Evolutionary conservation across 2,329 filamentous ascomycete genomes (phyloP).

Genomic region (Samsoniella hepiali): DNA sequence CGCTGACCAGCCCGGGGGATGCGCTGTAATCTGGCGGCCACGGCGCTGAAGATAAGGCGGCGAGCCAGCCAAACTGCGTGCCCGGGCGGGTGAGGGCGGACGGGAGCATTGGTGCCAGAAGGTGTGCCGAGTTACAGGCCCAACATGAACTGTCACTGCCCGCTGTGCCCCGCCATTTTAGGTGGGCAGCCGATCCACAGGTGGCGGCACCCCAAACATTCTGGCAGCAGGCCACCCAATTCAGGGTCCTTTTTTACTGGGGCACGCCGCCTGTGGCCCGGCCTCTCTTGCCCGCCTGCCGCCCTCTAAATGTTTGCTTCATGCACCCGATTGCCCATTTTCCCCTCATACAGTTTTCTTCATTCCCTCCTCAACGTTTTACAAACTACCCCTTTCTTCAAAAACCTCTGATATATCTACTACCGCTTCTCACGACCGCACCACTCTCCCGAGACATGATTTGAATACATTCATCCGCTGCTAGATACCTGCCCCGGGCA

Average conservation of each 20-base stretch:
- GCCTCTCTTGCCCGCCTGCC: not conserved
- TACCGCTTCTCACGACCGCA: not conserved
- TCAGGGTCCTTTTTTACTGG: constrained; percentile 15
- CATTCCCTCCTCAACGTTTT: not conserved
- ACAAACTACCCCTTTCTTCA: not conserved
- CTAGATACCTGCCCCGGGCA: not conserved
- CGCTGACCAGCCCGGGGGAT: not conserved
- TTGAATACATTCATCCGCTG: not conserved
- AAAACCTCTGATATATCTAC: not conserved
- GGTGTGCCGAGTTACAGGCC: no score
- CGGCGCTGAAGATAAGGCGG: not conserved
- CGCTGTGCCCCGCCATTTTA: constrained; percentile 1
- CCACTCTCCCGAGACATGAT: not conserved
- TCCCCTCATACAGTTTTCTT: not conserved
- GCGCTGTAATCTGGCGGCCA: not conserved
- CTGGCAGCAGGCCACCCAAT: constrained; percentile 1
- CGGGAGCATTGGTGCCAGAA: no score
- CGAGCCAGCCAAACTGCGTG: not conserved
- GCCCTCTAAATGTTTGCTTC: not conserved
- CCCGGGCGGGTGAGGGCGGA: no score
- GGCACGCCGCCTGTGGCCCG: not conserved
- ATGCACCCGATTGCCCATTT: not conserved
- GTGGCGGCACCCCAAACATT: constrained; percentile 9
- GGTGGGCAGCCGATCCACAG: constrained; percentile 15
- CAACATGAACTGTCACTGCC: no score